Conservation (phyloP, 805 yeast genomes). For the Wickerhamomyces strasburgensis region DNA sequence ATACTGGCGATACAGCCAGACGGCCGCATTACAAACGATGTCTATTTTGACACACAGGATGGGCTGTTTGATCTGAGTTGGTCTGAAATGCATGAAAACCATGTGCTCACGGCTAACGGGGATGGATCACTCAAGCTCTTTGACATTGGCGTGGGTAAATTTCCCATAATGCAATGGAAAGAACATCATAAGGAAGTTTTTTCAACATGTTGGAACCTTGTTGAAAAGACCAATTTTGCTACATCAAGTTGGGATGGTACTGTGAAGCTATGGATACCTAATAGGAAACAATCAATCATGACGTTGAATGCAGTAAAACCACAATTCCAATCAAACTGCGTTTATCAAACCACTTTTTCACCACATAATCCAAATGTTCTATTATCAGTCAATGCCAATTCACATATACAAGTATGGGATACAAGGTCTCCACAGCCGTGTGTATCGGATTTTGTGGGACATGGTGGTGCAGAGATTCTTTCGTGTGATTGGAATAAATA, state of each 20-base stretch:
- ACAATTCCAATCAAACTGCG: conserved; percentile 43
- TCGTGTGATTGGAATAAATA: conserved; percentile 90
- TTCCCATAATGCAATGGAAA: conserved; percentile 67
- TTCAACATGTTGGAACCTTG: conserved; percentile 67
- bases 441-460: conserved; percentile 57
- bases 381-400: conserved; percentile 68
- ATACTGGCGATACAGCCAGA: conserved; percentile 61
- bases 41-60: conserved; percentile 84
- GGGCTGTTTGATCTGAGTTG: conserved; percentile 84
- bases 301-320: conserved; percentile 42
- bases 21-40: conserved; percentile 55
- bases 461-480: conserved; percentile 75
- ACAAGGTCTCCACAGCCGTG: conserved; percentile 61
- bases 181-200: conserved; percentile 80
- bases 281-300: conserved; percentile 47
- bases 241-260: conserved; percentile 92
- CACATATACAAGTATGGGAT: conserved; percentile 80
- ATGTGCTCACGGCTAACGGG: conserved; percentile 76
- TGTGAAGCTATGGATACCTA: conserved; percentile 73
- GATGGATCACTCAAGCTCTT: conserved; percentile 85
- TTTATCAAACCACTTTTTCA: conserved; percentile 75
- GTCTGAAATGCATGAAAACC: conserved; percentile 90
- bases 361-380: conserved; percentile 77
- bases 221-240: conserved; percentile 62
- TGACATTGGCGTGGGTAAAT: conserved; percentile 62